phyloP scores from a whole-genome alignment of 805 yeast genomes.

The Yamadazyma endophytica region DNA sequence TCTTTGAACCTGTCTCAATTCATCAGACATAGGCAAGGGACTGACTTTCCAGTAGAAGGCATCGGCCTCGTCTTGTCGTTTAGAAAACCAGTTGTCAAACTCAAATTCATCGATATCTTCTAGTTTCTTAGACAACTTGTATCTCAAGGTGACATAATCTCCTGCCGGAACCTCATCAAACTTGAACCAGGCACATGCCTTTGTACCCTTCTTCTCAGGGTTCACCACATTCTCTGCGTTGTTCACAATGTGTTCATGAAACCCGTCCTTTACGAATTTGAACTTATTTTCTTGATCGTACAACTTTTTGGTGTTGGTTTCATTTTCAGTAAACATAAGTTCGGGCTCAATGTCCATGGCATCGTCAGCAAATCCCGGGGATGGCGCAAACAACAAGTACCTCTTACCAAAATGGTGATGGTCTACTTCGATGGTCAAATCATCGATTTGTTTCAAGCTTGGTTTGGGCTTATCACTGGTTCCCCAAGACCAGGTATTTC shows the following conservation, averaged over 20 bases:
- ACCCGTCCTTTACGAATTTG: constrained; percentile 78
- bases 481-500: constrained; percentile 96
- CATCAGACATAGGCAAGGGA: constrained; percentile 79
- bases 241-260: constrained; percentile 76
- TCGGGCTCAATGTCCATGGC: constrained; percentile 69
- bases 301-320: constrained; percentile 68
- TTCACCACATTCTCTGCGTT: constrained; percentile 59
- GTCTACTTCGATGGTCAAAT: constrained; percentile 51
- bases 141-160: constrained; percentile 80
- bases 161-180: constrained; percentile 83
- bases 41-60: constrained; percentile 86
- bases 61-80: constrained; percentile 84
- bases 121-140: constrained; percentile 50
- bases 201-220: constrained; percentile 72
- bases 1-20: constrained; percentile 77
- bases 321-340: constrained; percentile 84
- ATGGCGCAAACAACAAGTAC: constrained; percentile 67
- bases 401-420: constrained; percentile 72
- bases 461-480: constrained; percentile 51
- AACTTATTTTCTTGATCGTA: constrained; percentile 58
- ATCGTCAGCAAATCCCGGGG: constrained; percentile 66
- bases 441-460: constrained; percentile 32
- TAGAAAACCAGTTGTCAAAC: constrained; percentile 64
- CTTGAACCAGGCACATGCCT: constrained; percentile 77
- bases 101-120: constrained; percentile 65